Evolutionary conservation across 352 stramenopile genomes (phyloP), one percentile per base, ranked within the genome.

Genomic region (Sclerospora graminicola): DNA sequence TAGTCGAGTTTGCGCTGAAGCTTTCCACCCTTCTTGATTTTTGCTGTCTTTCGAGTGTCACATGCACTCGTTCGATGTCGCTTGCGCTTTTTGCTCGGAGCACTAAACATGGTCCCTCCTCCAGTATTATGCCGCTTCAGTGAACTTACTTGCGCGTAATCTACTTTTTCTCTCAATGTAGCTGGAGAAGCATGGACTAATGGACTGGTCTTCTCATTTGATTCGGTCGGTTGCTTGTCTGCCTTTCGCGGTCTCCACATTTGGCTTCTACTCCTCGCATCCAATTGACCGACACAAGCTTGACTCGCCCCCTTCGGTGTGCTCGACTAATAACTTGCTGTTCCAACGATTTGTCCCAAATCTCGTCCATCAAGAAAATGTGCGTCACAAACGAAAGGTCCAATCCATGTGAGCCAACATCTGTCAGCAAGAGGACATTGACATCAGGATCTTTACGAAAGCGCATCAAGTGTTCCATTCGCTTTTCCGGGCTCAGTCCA

Each of bases 351-450:
- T 95, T 94, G 59, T 99, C 94, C 78, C 82, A 98, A 24, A 98
- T 95, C 46, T 97, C 82, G 34, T 98, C 94, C 53, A 98, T 82
- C 23, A 98, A 64, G 46, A 98, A 98, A n/a, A 99, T 96, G 60
- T 98, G 92, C 18, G 94, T 98, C 15, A 98, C 90, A 67, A 99
- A 99, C 30, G 85, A 97, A 8, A 99, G 64, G 51, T 99, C 94
- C 35, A 99, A 76, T 9, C 96, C 96, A 41, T 97, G 83, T 14
- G 80, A 94, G 1, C 95, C 96, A 47, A 98, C 84, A 29, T 97
- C 95, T 0, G 74, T 89, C 16, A 98, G 62, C 8, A 99, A 63
- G 32, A 99, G 74, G 13, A 97, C 82, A 40, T 95, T 95, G 24
- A 85, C 63, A 33, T 79, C 62, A 11, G 72, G 61, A 51, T 89